Conservation (phyloP, 1,284 basidiomycete species). For the Coniferiporia weirii region DNA sequence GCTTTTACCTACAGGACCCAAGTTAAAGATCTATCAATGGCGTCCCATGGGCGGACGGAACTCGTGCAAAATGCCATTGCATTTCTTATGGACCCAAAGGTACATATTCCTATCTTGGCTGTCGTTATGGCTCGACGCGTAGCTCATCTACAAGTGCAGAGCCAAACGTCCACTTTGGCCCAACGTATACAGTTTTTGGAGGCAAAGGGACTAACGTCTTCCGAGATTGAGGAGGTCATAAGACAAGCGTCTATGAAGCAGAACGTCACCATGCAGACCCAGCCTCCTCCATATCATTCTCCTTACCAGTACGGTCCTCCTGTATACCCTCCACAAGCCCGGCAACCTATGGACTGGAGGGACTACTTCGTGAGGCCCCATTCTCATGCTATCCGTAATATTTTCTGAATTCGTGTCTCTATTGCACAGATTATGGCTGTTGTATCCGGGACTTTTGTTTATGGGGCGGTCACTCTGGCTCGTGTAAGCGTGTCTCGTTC, state of each 20-base stretch:
- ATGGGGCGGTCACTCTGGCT: slow-evolving; percentile 83
- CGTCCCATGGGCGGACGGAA: slow-evolving; percentile 57
- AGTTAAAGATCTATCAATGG: slow-evolving; percentile 30
- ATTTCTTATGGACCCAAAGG: slow-evolving; percentile 77
- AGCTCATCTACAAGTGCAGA: slow-evolving; percentile 34
- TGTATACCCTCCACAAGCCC: slow-evolving; percentile 39
- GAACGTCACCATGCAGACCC: slow-evolving; percentile 22
- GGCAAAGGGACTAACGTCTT: slow-evolving; percentile 81
- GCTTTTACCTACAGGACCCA: slow-evolving; percentile 7
- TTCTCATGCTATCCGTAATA: background rate
- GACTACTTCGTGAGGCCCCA: slow-evolving; percentile 80
- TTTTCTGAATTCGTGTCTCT: slow-evolving; percentile 16
- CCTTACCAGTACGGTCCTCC: slow-evolving; percentile 36
- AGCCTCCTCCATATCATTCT: slow-evolving; percentile 20
- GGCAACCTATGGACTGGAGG: slow-evolving; percentile 79
- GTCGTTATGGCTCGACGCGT: slow-evolving; percentile 3
- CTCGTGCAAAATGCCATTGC: slow-evolving; percentile 75
- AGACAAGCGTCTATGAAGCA: slow-evolving; percentile 47
- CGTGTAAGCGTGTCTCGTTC: slow-evolving; percentile 45
- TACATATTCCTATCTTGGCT: slow-evolving; percentile 24
- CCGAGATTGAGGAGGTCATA: slow-evolving; percentile 88
- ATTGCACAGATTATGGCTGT: slow-evolving; percentile 81
- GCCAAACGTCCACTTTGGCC: slow-evolving; percentile 71
- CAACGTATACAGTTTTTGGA: slow-evolving; percentile 92
- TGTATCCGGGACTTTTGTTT: slow-evolving; percentile 85